These are phyloP conservation scores for Neobulgaria alba DNA, from an alignment of 2,329 filamentous ascomycete species.

Conservation along the genomic window DNA sequence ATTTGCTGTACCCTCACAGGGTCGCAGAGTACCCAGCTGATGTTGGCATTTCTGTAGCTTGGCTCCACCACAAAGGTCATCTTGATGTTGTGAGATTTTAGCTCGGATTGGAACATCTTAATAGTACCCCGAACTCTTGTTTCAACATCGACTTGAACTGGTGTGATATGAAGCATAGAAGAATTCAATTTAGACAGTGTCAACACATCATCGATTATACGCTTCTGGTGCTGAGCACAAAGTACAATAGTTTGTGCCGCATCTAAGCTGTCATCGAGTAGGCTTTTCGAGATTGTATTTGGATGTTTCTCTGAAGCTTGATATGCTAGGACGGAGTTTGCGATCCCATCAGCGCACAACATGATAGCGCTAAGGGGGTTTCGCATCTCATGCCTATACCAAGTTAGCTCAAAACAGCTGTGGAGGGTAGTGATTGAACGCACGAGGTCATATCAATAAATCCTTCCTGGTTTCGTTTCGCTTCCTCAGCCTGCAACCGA, in stretches of 20 bases:
- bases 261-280: slow-evolving; percentile 51
- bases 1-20: slow-evolving; percentile 67
- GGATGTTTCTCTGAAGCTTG: slow-evolving; percentile 12
- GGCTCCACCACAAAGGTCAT: slow-evolving; percentile 59
- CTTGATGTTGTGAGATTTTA: slow-evolving; percentile 60
- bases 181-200: slow-evolving; percentile 65
- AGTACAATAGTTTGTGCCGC: slow-evolving; percentile 66
- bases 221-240: slow-evolving; percentile 71
- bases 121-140: slow-evolving; percentile 56
- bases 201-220: slow-evolving; percentile 64
- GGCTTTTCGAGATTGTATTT: slow-evolving; percentile 30
- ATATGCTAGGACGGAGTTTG: slow-evolving; percentile 35
- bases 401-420: not conserved
- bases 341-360: slow-evolving; percentile 68
- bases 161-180: slow-evolving; percentile 59
- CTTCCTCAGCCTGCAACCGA: slow-evolving; percentile 69
- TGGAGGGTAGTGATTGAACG: not conserved
- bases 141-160: slow-evolving; percentile 58
- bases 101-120: slow-evolving; percentile 70
- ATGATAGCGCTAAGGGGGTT: slow-evolving; percentile 67
- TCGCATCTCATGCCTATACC: slow-evolving; percentile 55
- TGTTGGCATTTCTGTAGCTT: slow-evolving; percentile 51
- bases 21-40: slow-evolving; percentile 66
- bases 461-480: slow-evolving; percentile 63
- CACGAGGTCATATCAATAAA: slow-evolving; percentile 61